phyloP scores from a whole-genome alignment of 768 basidiomycete species.

The Collybiopsis luxurians region DNA sequence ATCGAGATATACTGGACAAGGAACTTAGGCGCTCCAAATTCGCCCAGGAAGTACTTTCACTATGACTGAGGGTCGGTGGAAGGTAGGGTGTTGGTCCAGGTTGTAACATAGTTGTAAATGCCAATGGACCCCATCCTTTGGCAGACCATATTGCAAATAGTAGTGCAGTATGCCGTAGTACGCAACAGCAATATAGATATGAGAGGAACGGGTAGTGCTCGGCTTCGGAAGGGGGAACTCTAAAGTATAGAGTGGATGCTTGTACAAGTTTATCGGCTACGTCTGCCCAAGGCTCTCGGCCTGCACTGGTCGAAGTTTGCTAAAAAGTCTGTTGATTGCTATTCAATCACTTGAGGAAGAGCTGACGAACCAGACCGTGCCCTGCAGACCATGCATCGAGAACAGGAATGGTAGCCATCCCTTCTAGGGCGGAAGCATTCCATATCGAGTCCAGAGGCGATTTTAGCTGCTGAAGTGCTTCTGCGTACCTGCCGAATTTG shows the following conservation, averaged over 20 bases:
- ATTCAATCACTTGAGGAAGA: constrained; percentile 12
- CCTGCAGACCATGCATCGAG: constrained; percentile 82
- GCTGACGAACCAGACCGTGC: constrained; percentile 62
- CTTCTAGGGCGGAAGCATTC: constrained; percentile 89
- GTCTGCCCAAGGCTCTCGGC: constrained; percentile 75
- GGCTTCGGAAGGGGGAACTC: constrained; percentile 50
- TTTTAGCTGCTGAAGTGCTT: constrained; percentile 79
- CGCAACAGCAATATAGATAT: constrained; percentile 63
- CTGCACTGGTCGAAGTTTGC: constrained; percentile 51
- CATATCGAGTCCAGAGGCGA: constrained; percentile 75
- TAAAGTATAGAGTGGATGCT: constrained; percentile 60
- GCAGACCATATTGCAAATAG: constrained; percentile 80
- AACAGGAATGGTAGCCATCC: constrained; percentile 72
- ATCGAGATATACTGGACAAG: constrained; percentile 68
- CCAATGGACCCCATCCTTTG: constrained; percentile 84
- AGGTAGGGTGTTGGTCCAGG: constrained; percentile 57
- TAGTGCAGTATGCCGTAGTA: constrained; percentile 72
- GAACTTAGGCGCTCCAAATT: constrained; percentile 63
- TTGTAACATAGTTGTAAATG: constrained; percentile 73
- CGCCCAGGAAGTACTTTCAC: constrained; percentile 41
- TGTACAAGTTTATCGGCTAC: constrained; percentile 72
- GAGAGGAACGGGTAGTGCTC: constrained; percentile 62
- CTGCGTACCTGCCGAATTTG: constrained; percentile 64
- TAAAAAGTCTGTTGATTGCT: constrained; percentile 22
- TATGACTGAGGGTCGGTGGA: constrained; percentile 54